A percentile compares a stretch with the other conserved stretches of the same genome.
Evolutionary conservation across 1,284 basidiomycete species (phyloP).

Genomic region (Cryptococcus sp.): DNA sequence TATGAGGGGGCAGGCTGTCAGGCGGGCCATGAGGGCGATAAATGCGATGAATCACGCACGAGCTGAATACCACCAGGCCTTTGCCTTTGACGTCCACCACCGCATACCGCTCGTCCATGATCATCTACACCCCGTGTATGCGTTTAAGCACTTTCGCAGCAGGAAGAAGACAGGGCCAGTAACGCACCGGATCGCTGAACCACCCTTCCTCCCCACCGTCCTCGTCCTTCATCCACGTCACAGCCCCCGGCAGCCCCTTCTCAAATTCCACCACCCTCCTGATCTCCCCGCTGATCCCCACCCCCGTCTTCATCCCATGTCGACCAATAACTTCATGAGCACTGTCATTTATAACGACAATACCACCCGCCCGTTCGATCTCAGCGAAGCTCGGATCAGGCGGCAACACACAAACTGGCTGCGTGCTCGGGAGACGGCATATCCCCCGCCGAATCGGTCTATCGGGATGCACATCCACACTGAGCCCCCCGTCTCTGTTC

Average conservation of each 20-base stretch:
- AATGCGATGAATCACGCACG: conserved; percentile 54
- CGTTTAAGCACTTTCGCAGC: not conserved
- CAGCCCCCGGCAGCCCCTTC: conserved; percentile 62
- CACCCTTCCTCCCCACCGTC: conserved; percentile 50
- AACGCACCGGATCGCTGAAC: conserved; percentile 61
- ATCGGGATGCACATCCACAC: conserved; percentile 70
- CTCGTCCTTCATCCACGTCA: conserved; percentile 59
- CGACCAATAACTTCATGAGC: conserved; percentile 58
- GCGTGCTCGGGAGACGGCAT: conserved; percentile 59
- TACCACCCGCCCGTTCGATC: conserved; percentile 59
- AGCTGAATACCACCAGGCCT: conserved; percentile 74
- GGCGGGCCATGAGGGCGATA: not conserved
- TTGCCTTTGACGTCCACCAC: conserved; percentile 71
- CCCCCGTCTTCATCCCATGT: conserved; percentile 54
- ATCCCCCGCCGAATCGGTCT: conserved; percentile 71
- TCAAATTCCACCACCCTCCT: conserved; percentile 67
- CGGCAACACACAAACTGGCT: conserved; percentile 60
- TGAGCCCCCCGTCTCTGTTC: conserved; percentile 46
- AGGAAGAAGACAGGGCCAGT: not conserved
- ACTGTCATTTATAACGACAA: conserved; percentile 58
- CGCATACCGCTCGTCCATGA: conserved; percentile 77
- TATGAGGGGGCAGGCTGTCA: conserved; percentile 28
- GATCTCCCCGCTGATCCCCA: conserved; percentile 74
- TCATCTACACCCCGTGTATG: conserved; percentile 54
- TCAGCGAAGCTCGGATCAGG: conserved; percentile 67